Evolutionary conservation across 768 basidiomycete species (phyloP).

Genomic region (Tricholoma flavovirens): DNA sequence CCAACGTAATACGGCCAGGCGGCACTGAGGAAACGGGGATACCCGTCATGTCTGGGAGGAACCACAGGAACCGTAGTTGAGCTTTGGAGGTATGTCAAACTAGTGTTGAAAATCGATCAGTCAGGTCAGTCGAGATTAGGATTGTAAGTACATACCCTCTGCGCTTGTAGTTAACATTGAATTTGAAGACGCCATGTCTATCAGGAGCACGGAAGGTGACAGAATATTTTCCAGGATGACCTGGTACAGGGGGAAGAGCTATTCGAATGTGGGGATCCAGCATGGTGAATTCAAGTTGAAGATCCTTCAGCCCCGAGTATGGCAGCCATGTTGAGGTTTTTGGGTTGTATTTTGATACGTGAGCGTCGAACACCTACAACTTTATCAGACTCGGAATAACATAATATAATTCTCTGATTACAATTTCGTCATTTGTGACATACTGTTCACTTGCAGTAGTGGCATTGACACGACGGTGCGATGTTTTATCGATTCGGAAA

Average conservation of each 20-base stretch:
- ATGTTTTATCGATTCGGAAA: constrained; percentile 67
- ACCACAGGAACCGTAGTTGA: constrained; percentile 81
- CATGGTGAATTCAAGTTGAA: constrained; percentile 98
- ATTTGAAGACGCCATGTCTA: constrained; percentile 97
- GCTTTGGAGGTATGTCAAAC: constrained; percentile 70
- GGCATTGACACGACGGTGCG: constrained; percentile 67
- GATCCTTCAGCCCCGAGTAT: constrained; percentile 63
- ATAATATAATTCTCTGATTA: constrained; percentile 26
- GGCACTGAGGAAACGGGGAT: constrained; percentile 90
- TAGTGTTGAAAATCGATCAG: constrained; percentile 23
- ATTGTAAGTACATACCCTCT: constrained; percentile 55
- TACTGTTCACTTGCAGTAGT: constrained; percentile 65
- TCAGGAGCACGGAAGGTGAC: constrained; percentile 90
- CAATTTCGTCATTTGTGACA: constrained; percentile 82
- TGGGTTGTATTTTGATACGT: constrained; percentile 66
- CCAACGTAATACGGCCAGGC: constrained; percentile 96
- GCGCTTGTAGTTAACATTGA: constrained; percentile 86
- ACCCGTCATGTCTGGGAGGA: constrained; percentile 91
- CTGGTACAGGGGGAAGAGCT: constrained; percentile 53
- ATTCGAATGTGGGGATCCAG: constrained; percentile 94
- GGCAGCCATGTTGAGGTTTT: constrained; percentile 59
- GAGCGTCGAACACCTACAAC: constrained; percentile 62
- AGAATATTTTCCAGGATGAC: constrained; percentile 62
- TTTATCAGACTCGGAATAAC: neutral
- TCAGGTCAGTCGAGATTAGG: neutral